Percentiles rank a stretch among this genome's conserved stretches.
These are phyloP conservation scores for Alternaria consortialis DNA, from an alignment of 2,329 filamentous ascomycete species.

Conservation along the genomic window DNA sequence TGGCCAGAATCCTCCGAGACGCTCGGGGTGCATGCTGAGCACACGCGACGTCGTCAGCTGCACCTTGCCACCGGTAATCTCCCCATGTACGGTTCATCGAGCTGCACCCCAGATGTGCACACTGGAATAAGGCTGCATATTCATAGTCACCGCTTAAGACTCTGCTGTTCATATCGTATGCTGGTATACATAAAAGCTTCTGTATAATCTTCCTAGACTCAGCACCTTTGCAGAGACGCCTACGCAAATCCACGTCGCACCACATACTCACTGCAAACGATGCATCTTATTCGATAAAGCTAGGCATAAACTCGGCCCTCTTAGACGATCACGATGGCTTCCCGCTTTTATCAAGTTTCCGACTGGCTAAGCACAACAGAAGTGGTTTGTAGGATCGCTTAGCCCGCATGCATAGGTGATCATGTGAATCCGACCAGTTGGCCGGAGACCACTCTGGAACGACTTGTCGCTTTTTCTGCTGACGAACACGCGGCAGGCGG, in stretches of 20 bases:
- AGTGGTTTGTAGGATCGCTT: constrained; percentile 39
- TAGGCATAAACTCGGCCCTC: constrained; percentile 20
- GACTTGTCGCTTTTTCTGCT: background rate
- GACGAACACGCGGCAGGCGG: background rate
- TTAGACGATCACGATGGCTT: constrained; percentile 31
- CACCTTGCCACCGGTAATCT: constrained; percentile 28
- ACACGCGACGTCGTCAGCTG: constrained; percentile 22
- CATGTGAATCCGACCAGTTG: constrained; percentile 34
- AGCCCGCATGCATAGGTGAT: constrained; percentile 39
- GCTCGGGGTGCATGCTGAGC: constrained; percentile 16
- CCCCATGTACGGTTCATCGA: constrained; percentile 10
- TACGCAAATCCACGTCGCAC: constrained; percentile 32
- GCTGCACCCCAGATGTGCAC: constrained; percentile 15
- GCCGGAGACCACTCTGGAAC: background rate
- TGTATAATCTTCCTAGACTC: background rate
- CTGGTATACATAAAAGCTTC: background rate
- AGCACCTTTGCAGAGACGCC: background rate
- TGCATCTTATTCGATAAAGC: constrained; percentile 27
- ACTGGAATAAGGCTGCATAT: constrained; percentile 16
- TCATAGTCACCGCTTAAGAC: background rate
- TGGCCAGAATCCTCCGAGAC: constrained; percentile 4
- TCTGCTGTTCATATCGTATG: constrained; percentile 19
- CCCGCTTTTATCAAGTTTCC: constrained; percentile 35
- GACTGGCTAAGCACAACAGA: constrained; percentile 39
- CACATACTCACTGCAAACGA: constrained; percentile 21